Percentiles rank a stretch among this genome's conserved stretches.
phyloP scores from a whole-genome alignment of 2,329 filamentous ascomycete species.

The Ophiostoma ulmi region DNA sequence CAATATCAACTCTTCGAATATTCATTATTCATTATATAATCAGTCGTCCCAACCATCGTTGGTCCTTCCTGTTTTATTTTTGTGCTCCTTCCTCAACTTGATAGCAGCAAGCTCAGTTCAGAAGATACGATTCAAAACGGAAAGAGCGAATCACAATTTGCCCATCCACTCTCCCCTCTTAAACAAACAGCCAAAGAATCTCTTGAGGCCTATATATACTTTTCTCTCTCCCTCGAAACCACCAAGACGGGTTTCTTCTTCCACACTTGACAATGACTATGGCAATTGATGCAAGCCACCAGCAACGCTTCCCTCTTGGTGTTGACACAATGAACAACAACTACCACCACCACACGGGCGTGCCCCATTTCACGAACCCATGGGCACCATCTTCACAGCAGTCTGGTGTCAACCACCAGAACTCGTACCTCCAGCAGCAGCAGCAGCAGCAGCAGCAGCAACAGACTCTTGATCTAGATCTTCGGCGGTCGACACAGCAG shows the following conservation, averaged over 20 bases:
- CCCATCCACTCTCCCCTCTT: not conserved
- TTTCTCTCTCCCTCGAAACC: not conserved
- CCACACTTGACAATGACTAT: constrained; percentile 71
- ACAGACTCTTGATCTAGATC: constrained; percentile 15
- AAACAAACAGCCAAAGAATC: not conserved
- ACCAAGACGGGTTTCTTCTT: not conserved
- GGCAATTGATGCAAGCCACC: constrained; percentile 78
- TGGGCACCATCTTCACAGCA: constrained; percentile 62
- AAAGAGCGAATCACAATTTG: not conserved
- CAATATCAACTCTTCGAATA: not conserved
- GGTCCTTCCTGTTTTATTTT: not conserved
- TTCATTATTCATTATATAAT: too few species aligned
- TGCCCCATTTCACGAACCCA: constrained; percentile 81
- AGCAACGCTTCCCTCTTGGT: constrained; percentile 71
- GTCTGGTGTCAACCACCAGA: constrained; percentile 40
- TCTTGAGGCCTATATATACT: not conserved
- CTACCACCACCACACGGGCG: constrained; percentile 42
- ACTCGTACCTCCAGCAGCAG: constrained; percentile 39
- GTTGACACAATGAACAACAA: constrained; percentile 75
- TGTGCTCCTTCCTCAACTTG: not conserved
- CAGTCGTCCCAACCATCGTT: not conserved
- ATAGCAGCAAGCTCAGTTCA: not conserved
- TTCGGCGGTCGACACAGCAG: constrained; percentile 18
- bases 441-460: constrained; percentile 20
- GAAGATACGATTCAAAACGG: not conserved